phyloP scores from a whole-genome alignment of 2,329 filamentous ascomycete species.

The Fusarium scirpi region DNA sequence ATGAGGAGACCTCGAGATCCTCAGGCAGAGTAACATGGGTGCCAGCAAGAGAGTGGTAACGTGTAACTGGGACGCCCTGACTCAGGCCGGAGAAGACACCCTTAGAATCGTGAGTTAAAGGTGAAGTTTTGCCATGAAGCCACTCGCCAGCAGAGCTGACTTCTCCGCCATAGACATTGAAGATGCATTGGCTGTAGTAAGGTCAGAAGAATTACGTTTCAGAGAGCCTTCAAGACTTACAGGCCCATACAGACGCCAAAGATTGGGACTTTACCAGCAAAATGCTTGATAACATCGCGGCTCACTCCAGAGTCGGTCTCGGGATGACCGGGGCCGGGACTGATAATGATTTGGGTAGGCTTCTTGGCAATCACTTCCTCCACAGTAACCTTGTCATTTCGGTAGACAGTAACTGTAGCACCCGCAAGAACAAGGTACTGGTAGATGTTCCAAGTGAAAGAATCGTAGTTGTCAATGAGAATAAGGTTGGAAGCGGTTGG shows the following conservation, averaged over 20 bases:
- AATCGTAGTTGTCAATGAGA: slow-evolving; percentile 99
- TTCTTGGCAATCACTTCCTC: slow-evolving; percentile 85
- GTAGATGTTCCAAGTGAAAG: slow-evolving; percentile 99
- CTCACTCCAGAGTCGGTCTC: slow-evolving; percentile 92
- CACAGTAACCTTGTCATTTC: slow-evolving; percentile 91
- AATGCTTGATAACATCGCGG: slow-evolving; percentile 89
- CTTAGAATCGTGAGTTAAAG: slow-evolving; percentile 86
- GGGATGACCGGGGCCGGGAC: slow-evolving; percentile 94
- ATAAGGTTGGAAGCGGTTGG: slow-evolving; percentile 89
- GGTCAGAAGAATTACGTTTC: background rate
- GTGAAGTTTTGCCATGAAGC: slow-evolving; percentile 95
- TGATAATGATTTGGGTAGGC: slow-evolving; percentile 94
- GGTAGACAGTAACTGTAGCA: slow-evolving; percentile 86
- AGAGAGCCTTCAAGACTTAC: slow-evolving; percentile 60
- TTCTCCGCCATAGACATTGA: slow-evolving; percentile 89
- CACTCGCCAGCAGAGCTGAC: slow-evolving; percentile 96
- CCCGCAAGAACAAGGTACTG: slow-evolving; percentile 98
- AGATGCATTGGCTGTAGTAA: slow-evolving; percentile 85
- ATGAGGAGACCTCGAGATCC: slow-evolving; percentile 89
- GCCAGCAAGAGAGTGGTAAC: slow-evolving; percentile 96
- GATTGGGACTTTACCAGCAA: slow-evolving; percentile 93
- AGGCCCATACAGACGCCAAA: slow-evolving; percentile 99
- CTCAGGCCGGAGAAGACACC: slow-evolving; percentile 89
- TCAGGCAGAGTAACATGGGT: slow-evolving; percentile 88
- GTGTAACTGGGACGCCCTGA: slow-evolving; percentile 86